Evolutionary conservation across 169 alveolate genomes (phyloP).

Genomic region (Miamiensis avidus): DNA sequence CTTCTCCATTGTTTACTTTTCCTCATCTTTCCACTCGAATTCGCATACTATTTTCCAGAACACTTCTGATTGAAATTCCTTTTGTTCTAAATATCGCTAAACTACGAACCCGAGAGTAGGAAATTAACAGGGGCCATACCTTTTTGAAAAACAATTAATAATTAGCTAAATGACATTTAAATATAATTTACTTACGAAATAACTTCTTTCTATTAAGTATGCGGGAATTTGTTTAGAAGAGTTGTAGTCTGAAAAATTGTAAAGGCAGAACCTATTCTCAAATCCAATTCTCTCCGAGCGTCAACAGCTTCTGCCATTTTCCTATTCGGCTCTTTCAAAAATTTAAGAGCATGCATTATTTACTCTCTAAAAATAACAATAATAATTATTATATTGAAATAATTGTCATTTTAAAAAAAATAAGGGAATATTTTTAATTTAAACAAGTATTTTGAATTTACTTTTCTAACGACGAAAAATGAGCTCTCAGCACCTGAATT

Average conservation of each 20-base stretch:
- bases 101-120: slow-evolving; percentile 99
- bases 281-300: slow-evolving; percentile 93
- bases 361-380: background rate
- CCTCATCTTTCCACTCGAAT: slow-evolving; percentile 23
- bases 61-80: background rate
- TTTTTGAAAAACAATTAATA: slow-evolving; percentile 38
- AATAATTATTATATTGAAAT: too few species aligned
- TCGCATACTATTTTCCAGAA: background rate
- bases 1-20: slow-evolving; percentile 20
- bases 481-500: slow-evolving; percentile 86
- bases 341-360: slow-evolving; percentile 62
- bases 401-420: too few species aligned
- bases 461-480: slow-evolving; percentile 91
- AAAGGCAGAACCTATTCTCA: slow-evolving; percentile 95
- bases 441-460: too few species aligned
- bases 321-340: slow-evolving; percentile 85
- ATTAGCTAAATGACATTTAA: too few species aligned
- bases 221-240: slow-evolving; percentile 54
- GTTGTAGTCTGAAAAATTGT: slow-evolving; percentile 91
- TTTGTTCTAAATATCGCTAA: slow-evolving; percentile 87
- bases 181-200: slow-evolving; percentile 20
- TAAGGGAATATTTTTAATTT: too few species aligned
- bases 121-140: slow-evolving; percentile 99
- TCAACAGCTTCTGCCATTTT: slow-evolving; percentile 92
- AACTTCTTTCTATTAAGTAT: slow-evolving; percentile 26